phyloP scores from a whole-genome alignment of 257 asterid species.

The Euphrasia confusa region DNA sequence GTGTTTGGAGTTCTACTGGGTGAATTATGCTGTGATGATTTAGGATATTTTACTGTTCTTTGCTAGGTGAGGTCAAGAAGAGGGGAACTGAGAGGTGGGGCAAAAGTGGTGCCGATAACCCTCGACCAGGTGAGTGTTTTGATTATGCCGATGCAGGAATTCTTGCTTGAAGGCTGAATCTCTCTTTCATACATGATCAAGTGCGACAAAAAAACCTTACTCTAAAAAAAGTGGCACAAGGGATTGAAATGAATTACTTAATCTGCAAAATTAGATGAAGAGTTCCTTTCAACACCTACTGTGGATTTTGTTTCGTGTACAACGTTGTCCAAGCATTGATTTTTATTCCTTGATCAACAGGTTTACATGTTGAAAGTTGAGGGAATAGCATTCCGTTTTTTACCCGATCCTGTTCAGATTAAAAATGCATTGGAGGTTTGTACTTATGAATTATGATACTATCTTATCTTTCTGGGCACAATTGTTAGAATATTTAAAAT shows the following conservation, averaged over 20 bases:
- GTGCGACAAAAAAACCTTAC: too few relatives aligned
- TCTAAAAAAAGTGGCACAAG: too few relatives aligned
- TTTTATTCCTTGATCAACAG: constrained; percentile 36
- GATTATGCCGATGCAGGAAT: background rate
- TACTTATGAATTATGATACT: background rate
- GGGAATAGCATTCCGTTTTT: constrained; percentile 90
- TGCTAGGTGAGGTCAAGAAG: constrained; percentile 62
- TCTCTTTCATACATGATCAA: too few relatives aligned
- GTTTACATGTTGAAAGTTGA: constrained; percentile 96
- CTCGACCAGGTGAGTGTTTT: constrained; percentile 71
- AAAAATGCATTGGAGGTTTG: constrained; percentile 90
- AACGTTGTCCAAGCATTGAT: background rate
- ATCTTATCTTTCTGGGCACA: constrained; percentile 7
- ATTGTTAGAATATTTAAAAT: background rate
- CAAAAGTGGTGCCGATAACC: constrained; percentile 85
- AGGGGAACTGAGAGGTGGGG: constrained; percentile 73
- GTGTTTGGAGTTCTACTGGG: background rate
- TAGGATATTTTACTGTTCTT: background rate
- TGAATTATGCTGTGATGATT: background rate
- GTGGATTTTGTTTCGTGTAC: too few relatives aligned
- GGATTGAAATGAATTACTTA: too few relatives aligned
- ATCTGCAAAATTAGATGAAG: too few relatives aligned
- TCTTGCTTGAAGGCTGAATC: constrained; percentile 12
- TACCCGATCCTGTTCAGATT: constrained; percentile 93
- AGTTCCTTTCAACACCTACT: too few relatives aligned